Conservation (phyloP, 1,284 basidiomycete species). For the Abortiporus biennis region DNA sequence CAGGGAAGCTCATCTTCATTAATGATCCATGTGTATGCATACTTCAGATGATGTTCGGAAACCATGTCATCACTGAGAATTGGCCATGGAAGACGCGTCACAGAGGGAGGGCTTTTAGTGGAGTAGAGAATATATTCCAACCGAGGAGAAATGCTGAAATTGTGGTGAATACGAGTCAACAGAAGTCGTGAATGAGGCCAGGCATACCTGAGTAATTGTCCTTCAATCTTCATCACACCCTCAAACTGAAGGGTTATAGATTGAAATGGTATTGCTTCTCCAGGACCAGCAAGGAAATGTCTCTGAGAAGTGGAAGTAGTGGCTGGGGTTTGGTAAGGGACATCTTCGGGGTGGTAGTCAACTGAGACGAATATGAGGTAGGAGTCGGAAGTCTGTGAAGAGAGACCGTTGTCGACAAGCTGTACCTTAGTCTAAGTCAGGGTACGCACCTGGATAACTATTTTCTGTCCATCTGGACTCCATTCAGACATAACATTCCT, state of each 20-base stretch:
- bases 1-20: constrained; percentile 68
- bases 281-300: constrained; percentile 72
- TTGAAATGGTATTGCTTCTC: constrained; percentile 66
- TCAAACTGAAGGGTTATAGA: constrained; percentile 67
- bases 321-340: constrained; percentile 50
- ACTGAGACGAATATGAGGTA: constrained; percentile 75
- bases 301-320: constrained; percentile 49
- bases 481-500: constrained; percentile 69
- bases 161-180: too few relatives aligned
- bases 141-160: constrained; percentile 62
- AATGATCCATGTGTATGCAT: constrained; percentile 68
- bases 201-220: constrained; percentile 60
- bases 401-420: neutral
- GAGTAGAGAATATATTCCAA: constrained; percentile 66
- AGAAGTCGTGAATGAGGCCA: constrained; percentile 10
- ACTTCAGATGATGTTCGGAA: constrained; percentile 28
- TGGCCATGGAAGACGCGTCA: constrained; percentile 81
- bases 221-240: constrained; percentile 78
- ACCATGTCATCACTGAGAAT: constrained; percentile 24
- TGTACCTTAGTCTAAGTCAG: neutral
- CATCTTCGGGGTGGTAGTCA: constrained; percentile 48
- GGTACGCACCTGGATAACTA: constrained; percentile 71
- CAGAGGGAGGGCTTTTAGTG: constrained; percentile 60
- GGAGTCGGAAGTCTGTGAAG: constrained; percentile 67
- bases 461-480: constrained; percentile 72